These are phyloP conservation scores for Phylloporus arenicola DNA, from an alignment of 768 basidiomycete species.

Conservation along the genomic window DNA sequence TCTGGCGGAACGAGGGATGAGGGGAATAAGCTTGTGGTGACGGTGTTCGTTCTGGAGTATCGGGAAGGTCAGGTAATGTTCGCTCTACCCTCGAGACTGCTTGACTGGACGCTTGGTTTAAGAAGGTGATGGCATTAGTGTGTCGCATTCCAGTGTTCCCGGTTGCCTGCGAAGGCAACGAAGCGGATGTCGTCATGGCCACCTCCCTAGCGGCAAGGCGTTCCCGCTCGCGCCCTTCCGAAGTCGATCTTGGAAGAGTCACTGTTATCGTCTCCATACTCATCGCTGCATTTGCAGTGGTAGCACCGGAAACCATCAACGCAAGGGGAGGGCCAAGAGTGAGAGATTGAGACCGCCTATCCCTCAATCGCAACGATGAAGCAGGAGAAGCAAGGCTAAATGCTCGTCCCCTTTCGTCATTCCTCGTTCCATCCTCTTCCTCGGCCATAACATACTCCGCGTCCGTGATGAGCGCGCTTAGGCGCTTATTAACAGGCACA, in stretches of 20 bases:
- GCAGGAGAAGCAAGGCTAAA: slow-evolving; percentile 37
- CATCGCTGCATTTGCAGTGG: slow-evolving; percentile 25
- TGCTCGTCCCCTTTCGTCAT: slow-evolving; percentile 14
- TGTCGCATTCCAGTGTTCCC: slow-evolving; percentile 28
- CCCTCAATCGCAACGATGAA: slow-evolving; percentile 41
- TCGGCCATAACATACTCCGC: slow-evolving; percentile 63
- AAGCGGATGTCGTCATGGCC: slow-evolving; percentile 39
- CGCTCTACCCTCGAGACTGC: slow-evolving; percentile 24
- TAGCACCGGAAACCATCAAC: slow-evolving; percentile 23
- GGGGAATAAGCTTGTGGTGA: slow-evolving; percentile 10
- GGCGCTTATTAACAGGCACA: slow-evolving; percentile 58
- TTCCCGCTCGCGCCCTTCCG: slow-evolving; percentile 34
- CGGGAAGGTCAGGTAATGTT: slow-evolving; percentile 28
- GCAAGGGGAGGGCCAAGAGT: slow-evolving; percentile 38
- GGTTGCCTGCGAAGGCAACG: slow-evolving; percentile 14
- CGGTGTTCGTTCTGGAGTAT: slow-evolving; percentile 10
- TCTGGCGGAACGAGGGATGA: slow-evolving; percentile 45
- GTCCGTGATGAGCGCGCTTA: slow-evolving; percentile 64
- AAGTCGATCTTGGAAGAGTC: slow-evolving; percentile 23
- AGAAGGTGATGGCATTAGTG: slow-evolving; percentile 11
- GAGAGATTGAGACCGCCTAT: slow-evolving; percentile 64
- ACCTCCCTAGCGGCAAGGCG: slow-evolving; percentile 39
- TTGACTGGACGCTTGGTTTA: slow-evolving; percentile 25
- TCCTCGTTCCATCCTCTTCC: slow-evolving; percentile 40
- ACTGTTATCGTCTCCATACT: slow-evolving; percentile 29